Evolutionary conservation across 2,329 filamentous ascomycete genomes (phyloP).

Genomic region (Neonectria coccinea): DNA sequence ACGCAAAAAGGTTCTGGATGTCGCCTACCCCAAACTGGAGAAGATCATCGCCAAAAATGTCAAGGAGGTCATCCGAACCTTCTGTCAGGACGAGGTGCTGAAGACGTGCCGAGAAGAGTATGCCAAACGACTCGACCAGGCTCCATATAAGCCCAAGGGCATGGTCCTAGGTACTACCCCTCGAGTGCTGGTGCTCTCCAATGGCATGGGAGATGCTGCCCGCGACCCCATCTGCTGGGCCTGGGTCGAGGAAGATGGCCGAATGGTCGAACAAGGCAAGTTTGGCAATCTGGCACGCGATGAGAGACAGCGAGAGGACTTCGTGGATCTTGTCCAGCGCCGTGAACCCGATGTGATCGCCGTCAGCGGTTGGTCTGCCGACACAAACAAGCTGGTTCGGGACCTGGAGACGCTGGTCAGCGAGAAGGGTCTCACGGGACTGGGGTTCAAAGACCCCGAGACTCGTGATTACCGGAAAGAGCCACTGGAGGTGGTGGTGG

Average conservation of each 20-base stretch:
- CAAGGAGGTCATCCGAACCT: constrained; percentile 92
- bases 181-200: constrained; percentile 87
- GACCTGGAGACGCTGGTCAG: constrained; percentile 83
- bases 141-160: constrained; percentile 93
- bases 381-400: constrained; percentile 85
- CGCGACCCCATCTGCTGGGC: constrained; percentile 91
- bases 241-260: constrained; percentile 92
- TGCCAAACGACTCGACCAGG: constrained; percentile 90
- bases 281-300: constrained; percentile 81
- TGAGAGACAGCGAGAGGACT: constrained; percentile 74
- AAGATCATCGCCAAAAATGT: constrained; percentile 89
- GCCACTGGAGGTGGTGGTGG: constrained; percentile 86
- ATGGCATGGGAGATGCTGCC: constrained; percentile 78
- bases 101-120: constrained; percentile 90
- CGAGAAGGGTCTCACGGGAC: constrained; percentile 80
- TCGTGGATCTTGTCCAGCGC: constrained; percentile 83
- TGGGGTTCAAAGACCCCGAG: constrained; percentile 85
- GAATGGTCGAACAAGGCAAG: constrained; percentile 89
- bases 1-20: constrained; percentile 84
- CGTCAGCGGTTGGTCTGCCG: constrained; percentile 88
- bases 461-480: constrained; percentile 80
- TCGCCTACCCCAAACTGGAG: constrained; percentile 84
- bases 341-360: constrained; percentile 91
- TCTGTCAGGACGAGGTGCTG: constrained; percentile 93
- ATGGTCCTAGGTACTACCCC: constrained; percentile 90